A percentile compares a stretch with the other conserved stretches of the same genome.
These are phyloP conservation scores for Pelargonium australe DNA, from an alignment of 441 rosid genomes.

Conservation along the genomic window DNA sequence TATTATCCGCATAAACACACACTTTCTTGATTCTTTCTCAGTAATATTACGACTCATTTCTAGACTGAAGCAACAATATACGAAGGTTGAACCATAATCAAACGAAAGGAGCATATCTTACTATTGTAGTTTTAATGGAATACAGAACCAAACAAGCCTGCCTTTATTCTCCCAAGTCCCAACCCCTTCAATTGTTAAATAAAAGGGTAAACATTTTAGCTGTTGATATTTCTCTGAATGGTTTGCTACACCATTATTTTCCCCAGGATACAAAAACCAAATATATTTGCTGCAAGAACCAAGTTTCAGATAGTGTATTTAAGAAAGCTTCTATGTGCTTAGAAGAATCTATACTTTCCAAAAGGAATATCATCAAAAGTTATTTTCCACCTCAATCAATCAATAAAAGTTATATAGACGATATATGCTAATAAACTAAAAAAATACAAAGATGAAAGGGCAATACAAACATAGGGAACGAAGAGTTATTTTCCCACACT, in stretches of 20 bases:
- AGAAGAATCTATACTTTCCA: neutral
- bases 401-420: neutral
- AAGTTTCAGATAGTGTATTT: no score
- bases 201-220: no score
- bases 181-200: no score
- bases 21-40: no score
- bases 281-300: no score
- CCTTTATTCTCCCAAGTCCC: no score
- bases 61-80: neutral
- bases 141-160: neutral
- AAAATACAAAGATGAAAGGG: no score
- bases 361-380: neutral
- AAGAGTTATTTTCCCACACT: slow-evolving; percentile 43
- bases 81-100: neutral
- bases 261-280: no score
- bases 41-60: neutral
- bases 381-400: no score
- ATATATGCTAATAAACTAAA: neutral
- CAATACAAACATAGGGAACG: neutral
- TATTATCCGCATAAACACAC: no score
- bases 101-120: neutral
- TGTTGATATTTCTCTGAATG: neutral
- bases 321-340: neutral
- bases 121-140: no score
- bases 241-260: no score